These are phyloP conservation scores for Lasiodiplodia gonubiensis DNA, from an alignment of 2,329 filamentous ascomycete species.

Conservation along the genomic window DNA sequence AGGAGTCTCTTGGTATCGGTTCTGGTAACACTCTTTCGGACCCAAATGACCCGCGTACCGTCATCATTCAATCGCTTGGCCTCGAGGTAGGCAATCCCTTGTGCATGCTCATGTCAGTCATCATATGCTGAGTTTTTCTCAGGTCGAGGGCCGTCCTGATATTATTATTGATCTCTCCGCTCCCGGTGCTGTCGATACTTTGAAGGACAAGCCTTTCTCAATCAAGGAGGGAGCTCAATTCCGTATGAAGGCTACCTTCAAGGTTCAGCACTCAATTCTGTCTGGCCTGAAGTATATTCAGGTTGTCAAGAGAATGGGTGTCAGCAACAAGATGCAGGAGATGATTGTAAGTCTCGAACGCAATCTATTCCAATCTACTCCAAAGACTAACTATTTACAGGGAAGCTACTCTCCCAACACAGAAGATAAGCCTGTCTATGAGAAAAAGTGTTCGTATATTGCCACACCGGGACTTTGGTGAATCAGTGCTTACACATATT, in stretches of 20 bases:
- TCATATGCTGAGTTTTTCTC: not conserved
- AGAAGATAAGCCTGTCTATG: conserved; percentile 80
- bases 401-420: conserved; percentile 95
- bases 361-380: not conserved
- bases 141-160: conserved; percentile 75
- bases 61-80: conserved; percentile 89
- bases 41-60: conserved; percentile 80
- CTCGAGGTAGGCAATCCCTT: conserved; percentile 63
- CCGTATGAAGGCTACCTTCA: conserved; percentile 92
- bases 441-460: conserved; percentile 81
- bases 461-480: not conserved
- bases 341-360: conserved; percentile 75
- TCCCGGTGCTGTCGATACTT: conserved; percentile 72
- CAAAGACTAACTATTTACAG: conserved; percentile 51
- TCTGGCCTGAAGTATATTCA: conserved; percentile 96
- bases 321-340: conserved; percentile 92
- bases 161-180: conserved; percentile 86
- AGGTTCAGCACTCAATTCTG: conserved; percentile 95
- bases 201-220: conserved; percentile 92
- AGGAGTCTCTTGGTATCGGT: conserved; percentile 89
- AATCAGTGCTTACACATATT: conserved; percentile 22
- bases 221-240: conserved; percentile 97
- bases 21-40: conserved; percentile 59
- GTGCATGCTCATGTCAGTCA: not conserved
- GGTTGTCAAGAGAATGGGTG: conserved; percentile 85